Percentiles rank a stretch among this genome's conserved stretches.
These are phyloP conservation scores for Davidsoniella australis DNA, from an alignment of 2,329 filamentous ascomycete genomes.

Conservation along the genomic window DNA sequence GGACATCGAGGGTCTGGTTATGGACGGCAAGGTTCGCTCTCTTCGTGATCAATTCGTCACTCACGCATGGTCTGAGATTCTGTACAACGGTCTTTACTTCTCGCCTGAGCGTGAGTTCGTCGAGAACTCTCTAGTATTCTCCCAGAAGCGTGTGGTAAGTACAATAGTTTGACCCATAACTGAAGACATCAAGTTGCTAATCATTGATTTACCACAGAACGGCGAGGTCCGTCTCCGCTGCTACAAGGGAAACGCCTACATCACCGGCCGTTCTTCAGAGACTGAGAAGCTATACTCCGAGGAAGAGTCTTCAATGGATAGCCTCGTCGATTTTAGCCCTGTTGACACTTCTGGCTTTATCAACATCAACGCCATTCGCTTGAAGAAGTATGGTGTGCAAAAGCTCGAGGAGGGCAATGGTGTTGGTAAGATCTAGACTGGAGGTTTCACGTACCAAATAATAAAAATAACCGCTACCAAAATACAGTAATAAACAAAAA, in stretches of 20 bases:
- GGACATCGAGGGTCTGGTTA: conserved; percentile 38
- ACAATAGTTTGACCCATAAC: not conserved
- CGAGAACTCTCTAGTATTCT: conserved; percentile 42
- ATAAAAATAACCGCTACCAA: too few relatives aligned
- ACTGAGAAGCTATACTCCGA: conserved; percentile 34
- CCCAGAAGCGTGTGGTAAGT: conserved; percentile 33
- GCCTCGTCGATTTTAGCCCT: conserved; percentile 26
- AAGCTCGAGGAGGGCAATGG: conserved; percentile 21
- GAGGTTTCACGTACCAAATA: too few relatives aligned
- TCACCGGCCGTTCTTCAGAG: conserved; percentile 28
- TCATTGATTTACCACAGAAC: conserved; percentile 10
- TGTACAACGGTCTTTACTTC: conserved; percentile 38
- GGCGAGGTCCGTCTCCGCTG: conserved; percentile 22
- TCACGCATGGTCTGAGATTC: conserved; percentile 24
- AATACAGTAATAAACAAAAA: too few relatives aligned
- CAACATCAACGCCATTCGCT: conserved; percentile 48
- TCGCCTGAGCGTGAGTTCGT: conserved; percentile 35
- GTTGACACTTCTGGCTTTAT: conserved; percentile 38
- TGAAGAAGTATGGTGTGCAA: conserved; percentile 29
- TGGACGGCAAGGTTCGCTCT: conserved; percentile 36
- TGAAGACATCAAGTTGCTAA: not conserved
- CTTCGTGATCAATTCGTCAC: conserved; percentile 37
- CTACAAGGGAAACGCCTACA: conserved; percentile 33
- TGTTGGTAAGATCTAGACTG: conserved; percentile 6
- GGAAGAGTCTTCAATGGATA: conserved; percentile 33